Evolutionary conservation across 306 rosid genomes (phyloP).

Genomic region (Crotalaria pallida): DNA sequence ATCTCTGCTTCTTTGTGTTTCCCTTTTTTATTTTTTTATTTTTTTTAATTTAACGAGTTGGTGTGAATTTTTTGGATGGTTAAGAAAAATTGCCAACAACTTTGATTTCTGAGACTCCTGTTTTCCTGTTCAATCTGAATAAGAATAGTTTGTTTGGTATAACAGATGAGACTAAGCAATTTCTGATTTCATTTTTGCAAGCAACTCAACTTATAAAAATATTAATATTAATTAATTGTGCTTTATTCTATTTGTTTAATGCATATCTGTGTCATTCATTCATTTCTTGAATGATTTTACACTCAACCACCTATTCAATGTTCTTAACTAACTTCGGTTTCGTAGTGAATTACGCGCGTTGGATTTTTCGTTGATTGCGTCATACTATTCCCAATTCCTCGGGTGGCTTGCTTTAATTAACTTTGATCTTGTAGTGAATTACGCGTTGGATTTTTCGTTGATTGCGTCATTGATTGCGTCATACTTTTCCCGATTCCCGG

Average conservation of each 20-base stretch:
- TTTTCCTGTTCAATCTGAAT: not conserved
- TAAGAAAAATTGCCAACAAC: not conserved
- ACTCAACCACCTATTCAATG: not conserved
- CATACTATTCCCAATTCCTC: not conserved
- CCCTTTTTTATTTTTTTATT: not conserved
- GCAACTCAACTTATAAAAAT: not conserved
- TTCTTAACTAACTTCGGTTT: too few species aligned
- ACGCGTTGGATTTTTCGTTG: not conserved
- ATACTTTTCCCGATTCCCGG: too few species aligned
- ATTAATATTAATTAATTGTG: not conserved
- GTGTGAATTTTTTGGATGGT: slow-evolving; percentile 15
- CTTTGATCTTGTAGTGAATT: not conserved
- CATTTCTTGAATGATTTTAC: not conserved
- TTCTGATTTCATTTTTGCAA: not conserved
- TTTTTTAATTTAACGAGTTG: slow-evolving; percentile 23
- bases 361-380: not conserved
- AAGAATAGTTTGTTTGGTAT: not conserved
- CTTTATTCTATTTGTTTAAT: not conserved
- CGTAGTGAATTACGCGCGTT: too few species aligned
- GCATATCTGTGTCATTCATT: not conserved
- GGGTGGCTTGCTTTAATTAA: not conserved
- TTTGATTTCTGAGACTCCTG: not conserved
- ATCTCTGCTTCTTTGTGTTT: not conserved
- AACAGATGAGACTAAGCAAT: not conserved
- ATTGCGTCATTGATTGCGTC: too few species aligned